Evolutionary conservation across 495 filamentous ascomycete genomes (phyloP).

Genomic region (Xeromyces bisporus): DNA sequence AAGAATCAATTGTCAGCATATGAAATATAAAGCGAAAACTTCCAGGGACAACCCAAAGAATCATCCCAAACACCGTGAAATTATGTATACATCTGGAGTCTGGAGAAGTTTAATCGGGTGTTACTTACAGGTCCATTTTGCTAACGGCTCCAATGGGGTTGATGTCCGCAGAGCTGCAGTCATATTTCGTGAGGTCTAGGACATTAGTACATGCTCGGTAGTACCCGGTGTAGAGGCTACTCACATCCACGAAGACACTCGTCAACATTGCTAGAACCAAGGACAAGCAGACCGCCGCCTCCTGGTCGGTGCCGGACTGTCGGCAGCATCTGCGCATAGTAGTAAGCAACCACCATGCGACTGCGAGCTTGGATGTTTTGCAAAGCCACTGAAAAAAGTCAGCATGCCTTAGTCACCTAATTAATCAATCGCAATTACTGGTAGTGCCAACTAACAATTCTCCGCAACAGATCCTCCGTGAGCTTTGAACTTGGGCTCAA

Average conservation of each 20-base stretch:
- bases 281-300: conserved; percentile 45
- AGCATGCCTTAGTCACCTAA: too few relatives aligned
- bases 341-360: conserved; percentile 68
- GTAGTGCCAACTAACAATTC: too few relatives aligned
- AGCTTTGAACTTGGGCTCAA: conserved; percentile 49
- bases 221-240: background rate
- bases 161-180: conserved; percentile 41
- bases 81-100: too few relatives aligned
- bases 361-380: conserved; percentile 71
- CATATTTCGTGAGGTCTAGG: conserved; percentile 65
- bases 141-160: conserved; percentile 59
- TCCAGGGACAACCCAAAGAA: too few relatives aligned
- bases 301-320: conserved; percentile 33
- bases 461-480: conserved; percentile 44
- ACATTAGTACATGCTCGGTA: conserved; percentile 28
- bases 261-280: conserved; percentile 44
- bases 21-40: too few relatives aligned
- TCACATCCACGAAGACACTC: conserved; percentile 12
- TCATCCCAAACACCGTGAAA: too few relatives aligned
- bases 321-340: conserved; percentile 52
- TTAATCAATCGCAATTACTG: too few relatives aligned
- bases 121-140: conserved; percentile 67
- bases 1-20: too few relatives aligned
- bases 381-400: too few relatives aligned
- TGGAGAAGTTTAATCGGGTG: too few relatives aligned